These are phyloP conservation scores for Ustilago crameri DNA, from an alignment of 1,284 basidiomycete genomes.

Conservation along the genomic window DNA sequence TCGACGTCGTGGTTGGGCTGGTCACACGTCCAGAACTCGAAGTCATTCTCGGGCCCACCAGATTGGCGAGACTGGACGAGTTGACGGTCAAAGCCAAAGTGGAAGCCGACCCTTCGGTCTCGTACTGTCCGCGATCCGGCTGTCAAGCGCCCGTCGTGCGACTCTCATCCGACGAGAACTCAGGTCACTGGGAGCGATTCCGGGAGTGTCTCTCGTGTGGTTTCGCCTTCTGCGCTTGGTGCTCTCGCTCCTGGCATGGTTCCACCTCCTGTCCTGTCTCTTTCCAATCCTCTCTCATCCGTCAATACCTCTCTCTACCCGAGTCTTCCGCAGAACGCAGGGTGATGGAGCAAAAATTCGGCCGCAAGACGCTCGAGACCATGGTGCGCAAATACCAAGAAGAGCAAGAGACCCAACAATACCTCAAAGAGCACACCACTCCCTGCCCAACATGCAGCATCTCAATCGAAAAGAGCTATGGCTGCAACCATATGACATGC, in stretches of 20 bases:
- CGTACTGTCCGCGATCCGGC: constrained; percentile 44
- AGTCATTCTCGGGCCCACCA: constrained; percentile 20
- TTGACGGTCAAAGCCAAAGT: constrained; percentile 41
- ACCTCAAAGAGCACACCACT: constrained; percentile 40
- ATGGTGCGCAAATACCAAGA: constrained; percentile 44
- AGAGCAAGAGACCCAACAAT: constrained; percentile 42
- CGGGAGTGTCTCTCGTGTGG: constrained; percentile 48
- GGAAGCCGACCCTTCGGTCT: constrained; percentile 50
- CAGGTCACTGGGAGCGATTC: constrained; percentile 49
- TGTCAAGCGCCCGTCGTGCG: constrained; percentile 45
- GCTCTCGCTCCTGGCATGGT: constrained; percentile 49
- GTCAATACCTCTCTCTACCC: constrained; percentile 24
- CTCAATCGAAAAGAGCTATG: constrained; percentile 47
- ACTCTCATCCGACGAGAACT: constrained; percentile 37
- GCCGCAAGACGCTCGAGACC: constrained; percentile 34
- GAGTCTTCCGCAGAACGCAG: constrained; percentile 17
- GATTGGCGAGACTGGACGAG: constrained; percentile 27
- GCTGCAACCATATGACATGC: constrained; percentile 57
- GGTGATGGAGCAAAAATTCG: constrained; percentile 37
- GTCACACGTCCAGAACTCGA: constrained; percentile 32
- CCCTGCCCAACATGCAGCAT: constrained; percentile 48
- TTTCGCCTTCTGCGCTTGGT: constrained; percentile 51
- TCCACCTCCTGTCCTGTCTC: constrained; percentile 31
- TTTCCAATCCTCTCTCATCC: constrained; percentile 41
- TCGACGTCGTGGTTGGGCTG: constrained; percentile 13